phyloP scores from a whole-genome alignment of 169 alveolate species.

The Babesia bigemina region DNA sequence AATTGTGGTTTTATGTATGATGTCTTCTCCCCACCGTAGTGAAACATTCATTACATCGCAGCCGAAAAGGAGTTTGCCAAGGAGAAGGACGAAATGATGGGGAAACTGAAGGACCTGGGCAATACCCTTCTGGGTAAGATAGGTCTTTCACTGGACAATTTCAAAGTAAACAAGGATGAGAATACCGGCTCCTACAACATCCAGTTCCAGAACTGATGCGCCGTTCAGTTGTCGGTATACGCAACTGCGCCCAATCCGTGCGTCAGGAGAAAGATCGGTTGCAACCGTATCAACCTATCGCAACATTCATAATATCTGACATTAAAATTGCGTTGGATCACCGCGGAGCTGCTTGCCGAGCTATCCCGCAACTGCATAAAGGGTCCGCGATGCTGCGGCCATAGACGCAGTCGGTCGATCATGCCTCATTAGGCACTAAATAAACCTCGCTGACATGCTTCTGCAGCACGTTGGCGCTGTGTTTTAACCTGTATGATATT shows the following conservation, averaged over 20 bases:
- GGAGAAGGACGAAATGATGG: constrained; percentile 92
- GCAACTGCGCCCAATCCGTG: too few species aligned
- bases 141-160: constrained; percentile 91
- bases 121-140: constrained; percentile 91
- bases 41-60: constrained; percentile 1
- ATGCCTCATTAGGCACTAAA: background rate
- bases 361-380: too few species aligned
- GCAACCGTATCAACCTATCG: too few species aligned
- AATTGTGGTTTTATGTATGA: background rate
- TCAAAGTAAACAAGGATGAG: constrained; percentile 90
- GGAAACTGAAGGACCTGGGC: constrained; percentile 91
- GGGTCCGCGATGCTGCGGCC: background rate
- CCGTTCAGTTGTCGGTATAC: background rate
- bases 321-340: background rate
- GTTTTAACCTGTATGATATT: background rate
- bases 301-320: background rate
- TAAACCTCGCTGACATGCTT: background rate
- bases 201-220: constrained; percentile 83
- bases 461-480: background rate
- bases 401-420: background rate
- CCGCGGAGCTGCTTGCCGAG: background rate
- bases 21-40: too few species aligned
- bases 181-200: constrained; percentile 92
- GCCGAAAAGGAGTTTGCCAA: constrained; percentile 84
- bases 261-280: too few species aligned